These are phyloP conservation scores for Furcasterigmium sp. DNA, from an alignment of 2,329 filamentous ascomycete genomes.

Conservation along the genomic window DNA sequence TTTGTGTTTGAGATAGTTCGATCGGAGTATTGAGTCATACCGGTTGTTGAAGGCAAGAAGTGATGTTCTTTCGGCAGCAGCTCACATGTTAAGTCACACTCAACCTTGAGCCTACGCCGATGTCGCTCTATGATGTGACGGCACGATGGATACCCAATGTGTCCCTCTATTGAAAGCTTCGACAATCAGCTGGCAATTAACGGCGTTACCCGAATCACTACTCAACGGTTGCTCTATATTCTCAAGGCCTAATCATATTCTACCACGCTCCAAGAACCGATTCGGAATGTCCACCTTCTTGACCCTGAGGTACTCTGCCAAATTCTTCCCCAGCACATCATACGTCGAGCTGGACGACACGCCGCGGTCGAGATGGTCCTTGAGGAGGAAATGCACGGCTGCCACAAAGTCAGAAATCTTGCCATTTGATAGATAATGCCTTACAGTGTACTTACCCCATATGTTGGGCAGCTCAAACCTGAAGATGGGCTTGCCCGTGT, in stretches of 20 bases:
- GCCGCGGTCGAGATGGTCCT: conserved; percentile 29
- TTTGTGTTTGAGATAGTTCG: too few species aligned
- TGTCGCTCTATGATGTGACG: too few species aligned
- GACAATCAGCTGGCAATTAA: too few species aligned
- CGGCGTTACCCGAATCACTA: too few species aligned
- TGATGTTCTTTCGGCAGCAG: too few species aligned
- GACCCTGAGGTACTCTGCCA: conserved; percentile 21
- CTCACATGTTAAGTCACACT: too few species aligned
- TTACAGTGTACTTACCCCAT: conserved; percentile 7
- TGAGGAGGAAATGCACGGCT: conserved; percentile 30
- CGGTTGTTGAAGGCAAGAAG: too few species aligned
- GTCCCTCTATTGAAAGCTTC: too few species aligned
- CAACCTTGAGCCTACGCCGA: too few species aligned
- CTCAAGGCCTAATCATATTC: conserved; percentile 6
- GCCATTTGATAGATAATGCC: not conserved
- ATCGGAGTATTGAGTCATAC: too few species aligned
- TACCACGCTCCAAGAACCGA: conserved; percentile 18
- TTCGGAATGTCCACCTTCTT: conserved; percentile 21
- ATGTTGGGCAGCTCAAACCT: conserved; percentile 35
- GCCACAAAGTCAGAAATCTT: conserved; percentile 1
- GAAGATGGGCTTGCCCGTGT: conserved; percentile 30
- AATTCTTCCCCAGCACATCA: conserved; percentile 25
- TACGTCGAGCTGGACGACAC: conserved; percentile 14
- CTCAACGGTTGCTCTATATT: too few species aligned
- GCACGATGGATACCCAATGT: too few species aligned